Evolutionary conservation across 345 rosid genomes (phyloP).

Genomic region (Aegle marmelos): DNA sequence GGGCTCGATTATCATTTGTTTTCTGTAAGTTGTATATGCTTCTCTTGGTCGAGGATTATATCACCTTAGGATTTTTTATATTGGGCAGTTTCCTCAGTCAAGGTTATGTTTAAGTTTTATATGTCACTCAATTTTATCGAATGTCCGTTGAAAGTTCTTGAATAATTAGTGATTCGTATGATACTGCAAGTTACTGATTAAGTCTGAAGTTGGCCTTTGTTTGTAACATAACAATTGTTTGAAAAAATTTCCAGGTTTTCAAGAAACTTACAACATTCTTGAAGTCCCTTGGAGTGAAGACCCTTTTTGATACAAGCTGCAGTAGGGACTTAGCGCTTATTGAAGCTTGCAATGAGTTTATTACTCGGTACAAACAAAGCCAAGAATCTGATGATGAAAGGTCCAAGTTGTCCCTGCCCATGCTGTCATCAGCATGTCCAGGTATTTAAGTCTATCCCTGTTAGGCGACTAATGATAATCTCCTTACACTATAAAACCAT

Average conservation of each 20-base stretch:
- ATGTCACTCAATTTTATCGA: background rate
- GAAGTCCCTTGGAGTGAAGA: slow-evolving; percentile 83
- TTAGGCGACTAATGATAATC: background rate
- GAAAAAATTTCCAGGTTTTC: slow-evolving; percentile 44
- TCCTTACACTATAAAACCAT: background rate
- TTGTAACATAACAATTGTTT: background rate
- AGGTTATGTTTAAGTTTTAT: background rate
- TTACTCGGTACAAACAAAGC: slow-evolving; percentile 56
- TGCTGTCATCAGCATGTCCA: slow-evolving; percentile 94
- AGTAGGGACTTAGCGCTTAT: slow-evolving; percentile 76
- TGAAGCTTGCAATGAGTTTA: slow-evolving; percentile 89
- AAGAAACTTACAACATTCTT: slow-evolving; percentile 78
- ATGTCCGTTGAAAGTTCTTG: background rate
- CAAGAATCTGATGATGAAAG: slow-evolving; percentile 34
- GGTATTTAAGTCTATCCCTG: slow-evolving; percentile 41
- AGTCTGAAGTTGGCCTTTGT: background rate
- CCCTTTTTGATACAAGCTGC: slow-evolving; percentile 79
- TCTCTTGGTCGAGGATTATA: background rate
- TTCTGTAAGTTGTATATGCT: background rate
- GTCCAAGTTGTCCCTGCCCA: slow-evolving; percentile 49
- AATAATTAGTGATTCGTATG: background rate
- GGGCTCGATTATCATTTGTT: background rate
- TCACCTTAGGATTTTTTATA: background rate
- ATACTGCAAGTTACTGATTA: background rate
- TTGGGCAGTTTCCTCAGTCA: background rate